phyloP scores from a whole-genome alignment of 2,329 filamentous ascomycete genomes.

The Aureobasidium sp. region DNA sequence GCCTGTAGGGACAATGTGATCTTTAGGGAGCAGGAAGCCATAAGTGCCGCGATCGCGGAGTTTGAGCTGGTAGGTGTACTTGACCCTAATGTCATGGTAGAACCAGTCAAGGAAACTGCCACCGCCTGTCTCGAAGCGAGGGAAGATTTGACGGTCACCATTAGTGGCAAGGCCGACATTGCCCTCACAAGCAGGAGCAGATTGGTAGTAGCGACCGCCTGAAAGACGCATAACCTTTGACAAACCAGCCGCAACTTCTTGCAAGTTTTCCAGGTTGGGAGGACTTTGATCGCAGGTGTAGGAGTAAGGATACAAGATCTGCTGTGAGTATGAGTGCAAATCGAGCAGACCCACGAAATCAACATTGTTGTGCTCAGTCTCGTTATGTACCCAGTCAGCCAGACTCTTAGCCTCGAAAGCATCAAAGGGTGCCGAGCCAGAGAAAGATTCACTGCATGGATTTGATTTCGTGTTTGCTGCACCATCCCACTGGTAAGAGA shows the following conservation, averaged over 20 bases:
- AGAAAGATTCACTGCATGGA: slow-evolving; percentile 86
- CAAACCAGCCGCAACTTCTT: slow-evolving; percentile 81
- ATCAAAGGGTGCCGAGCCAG: slow-evolving; percentile 75
- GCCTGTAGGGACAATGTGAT: slow-evolving; percentile 82
- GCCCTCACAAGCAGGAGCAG: slow-evolving; percentile 81
- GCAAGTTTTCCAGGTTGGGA: slow-evolving; percentile 81
- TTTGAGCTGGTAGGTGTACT: slow-evolving; percentile 90
- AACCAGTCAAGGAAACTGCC: slow-evolving; percentile 93
- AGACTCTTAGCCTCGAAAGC: slow-evolving; percentile 69
- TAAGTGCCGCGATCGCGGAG: slow-evolving; percentile 89
- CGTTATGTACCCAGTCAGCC: slow-evolving; percentile 74
- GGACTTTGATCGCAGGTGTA: slow-evolving; percentile 73
- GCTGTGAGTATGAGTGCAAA: slow-evolving; percentile 90
- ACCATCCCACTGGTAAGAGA: slow-evolving; percentile 77
- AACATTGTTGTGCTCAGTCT: slow-evolving; percentile 62
- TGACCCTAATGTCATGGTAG: slow-evolving; percentile 75
- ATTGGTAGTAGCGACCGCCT: slow-evolving; percentile 46
- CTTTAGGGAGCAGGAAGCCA: slow-evolving; percentile 80
- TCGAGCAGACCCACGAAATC: slow-evolving; percentile 82
- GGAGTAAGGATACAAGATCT: slow-evolving; percentile 86
- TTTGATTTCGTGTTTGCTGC: slow-evolving; percentile 53
- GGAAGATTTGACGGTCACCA: slow-evolving; percentile 32
- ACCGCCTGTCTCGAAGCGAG: slow-evolving; percentile 64
- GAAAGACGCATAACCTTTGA: slow-evolving; percentile 83
- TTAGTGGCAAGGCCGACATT: slow-evolving; percentile 45